Evolutionary conservation across 1,139 yeast genomes (phyloP), one percentile per base, ranked within the genome.

Genomic region (Debaryomyces singareniensis): DNA sequence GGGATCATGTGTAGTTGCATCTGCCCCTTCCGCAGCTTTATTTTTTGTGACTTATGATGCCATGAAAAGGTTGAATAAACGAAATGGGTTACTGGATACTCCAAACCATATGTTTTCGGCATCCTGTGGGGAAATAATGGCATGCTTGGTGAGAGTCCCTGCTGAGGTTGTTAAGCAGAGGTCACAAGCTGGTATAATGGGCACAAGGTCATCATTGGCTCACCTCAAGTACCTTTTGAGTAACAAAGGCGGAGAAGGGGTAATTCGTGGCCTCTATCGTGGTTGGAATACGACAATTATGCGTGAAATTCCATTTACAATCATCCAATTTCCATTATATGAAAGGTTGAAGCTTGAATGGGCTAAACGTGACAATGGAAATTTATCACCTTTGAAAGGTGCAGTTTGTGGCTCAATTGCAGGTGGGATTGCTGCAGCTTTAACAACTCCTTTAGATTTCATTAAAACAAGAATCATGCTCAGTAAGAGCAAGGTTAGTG

Each of bases 91-190:
- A 18, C 51, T 51, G 38, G 74, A 79, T 5, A 49, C 65, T 1
- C 44, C 68, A n/a, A 52, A 64, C 36, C 97, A 91, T 50, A 89
- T 91, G 97, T 40, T 75, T 3, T 70, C 93, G 10, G 96, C 97
- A 1, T 80, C 95, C 2, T 51, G 78, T 18, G 98, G 98, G 29
- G 99, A 91, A 51, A 64, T 89, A 6, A 82, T 93, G 2, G 98
- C 98, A 0, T 91, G 99, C 50, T 57, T 82, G 33, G 93, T 91
- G 1, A 68, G 99, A 35, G 98, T 93, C 0, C 99, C 99, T 0
- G 95, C 95, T 0, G 99, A 91, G 49, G 95, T 91, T 21, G 77
- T 91, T 47, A 91, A 93, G 54, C 98, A 91, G 55, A 68, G 97
- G 35, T 84, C 97, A 0, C 99, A 91, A 53, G 82, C 96, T 0